Percentiles rank a stretch among this genome's conserved stretches.
Conservation (phyloP, 2,329 filamentous ascomycete genomes). For the Herpotrichia juniperi region DNA sequence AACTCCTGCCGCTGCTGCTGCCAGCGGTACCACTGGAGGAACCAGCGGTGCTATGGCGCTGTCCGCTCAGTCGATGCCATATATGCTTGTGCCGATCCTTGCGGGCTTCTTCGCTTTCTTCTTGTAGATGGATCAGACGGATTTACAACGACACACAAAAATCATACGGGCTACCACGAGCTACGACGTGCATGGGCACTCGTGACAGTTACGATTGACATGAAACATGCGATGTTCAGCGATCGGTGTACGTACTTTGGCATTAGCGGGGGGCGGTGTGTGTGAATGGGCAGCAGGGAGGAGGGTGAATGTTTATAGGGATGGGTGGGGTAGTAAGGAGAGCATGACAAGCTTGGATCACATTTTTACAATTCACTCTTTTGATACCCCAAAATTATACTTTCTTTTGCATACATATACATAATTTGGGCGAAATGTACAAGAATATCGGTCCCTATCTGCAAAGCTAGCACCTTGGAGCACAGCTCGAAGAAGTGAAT, state of each 20-base stretch:
- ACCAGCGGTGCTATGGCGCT: slow-evolving; percentile 16
- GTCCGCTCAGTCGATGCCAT: slow-evolving; percentile 20
- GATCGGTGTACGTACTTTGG: too few relatives aligned
- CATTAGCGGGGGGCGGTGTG: neutral
- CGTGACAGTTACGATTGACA: neutral
- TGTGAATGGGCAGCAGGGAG: neutral
- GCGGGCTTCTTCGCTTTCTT: slow-evolving; percentile 21
- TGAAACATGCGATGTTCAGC: too few relatives aligned
- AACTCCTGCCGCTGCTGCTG: neutral
- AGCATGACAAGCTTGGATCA: neutral
- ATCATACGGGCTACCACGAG: too few relatives aligned
- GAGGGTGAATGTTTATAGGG: neutral
- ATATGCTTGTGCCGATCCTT: slow-evolving; percentile 21
- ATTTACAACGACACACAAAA: neutral
- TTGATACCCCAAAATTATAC: slow-evolving; percentile 1
- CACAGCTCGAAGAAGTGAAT: too few relatives aligned
- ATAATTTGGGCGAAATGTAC: too few relatives aligned
- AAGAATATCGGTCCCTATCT: too few relatives aligned
- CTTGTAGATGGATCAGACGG: slow-evolving; percentile 13
- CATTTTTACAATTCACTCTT: neutral
- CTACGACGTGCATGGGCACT: neutral
- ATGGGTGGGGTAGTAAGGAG: neutral
- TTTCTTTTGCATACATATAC: too few relatives aligned
- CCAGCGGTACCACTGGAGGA: slow-evolving; percentile 2
- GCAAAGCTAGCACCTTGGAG: too few relatives aligned